A percentile compares a stretch with the other conserved stretches of the same genome.
Conservation (phyloP, 768 basidiomycete species). For the Panellus pusillus region DNA sequence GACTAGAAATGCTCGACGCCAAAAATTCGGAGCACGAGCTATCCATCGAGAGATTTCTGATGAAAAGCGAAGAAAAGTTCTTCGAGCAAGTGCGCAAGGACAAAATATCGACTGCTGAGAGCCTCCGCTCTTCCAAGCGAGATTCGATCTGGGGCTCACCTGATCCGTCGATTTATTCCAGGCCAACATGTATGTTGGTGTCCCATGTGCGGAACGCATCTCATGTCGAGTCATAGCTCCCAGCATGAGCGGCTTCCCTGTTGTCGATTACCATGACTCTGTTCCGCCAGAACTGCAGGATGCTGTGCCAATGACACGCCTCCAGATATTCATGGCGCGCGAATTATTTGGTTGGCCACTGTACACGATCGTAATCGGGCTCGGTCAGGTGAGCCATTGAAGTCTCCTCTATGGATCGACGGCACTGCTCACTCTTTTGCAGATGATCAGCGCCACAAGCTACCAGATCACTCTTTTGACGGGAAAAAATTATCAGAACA, state of each 20-base stretch:
- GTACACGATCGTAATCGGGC: constrained; percentile 85
- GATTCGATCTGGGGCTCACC: constrained; percentile 83
- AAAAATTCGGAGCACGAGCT: constrained; percentile 90
- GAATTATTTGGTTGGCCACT: constrained; percentile 86
- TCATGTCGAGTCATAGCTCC: no score
- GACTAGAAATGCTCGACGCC: constrained; percentile 71
- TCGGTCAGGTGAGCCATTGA: constrained; percentile 54
- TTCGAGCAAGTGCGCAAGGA: constrained; percentile 89
- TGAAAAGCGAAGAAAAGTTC: constrained; percentile 92
- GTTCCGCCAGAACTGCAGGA: constrained; percentile 42
- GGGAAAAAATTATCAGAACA: constrained; percentile 80
- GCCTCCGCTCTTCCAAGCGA: constrained; percentile 72
- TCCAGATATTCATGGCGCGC: constrained; percentile 83
- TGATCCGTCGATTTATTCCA: constrained; percentile 62
- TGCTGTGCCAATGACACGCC: constrained; percentile 74
- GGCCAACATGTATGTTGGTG: constrained; percentile 38
- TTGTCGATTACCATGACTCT: constrained; percentile 47
- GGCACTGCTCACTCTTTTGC: no score
- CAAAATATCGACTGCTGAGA: constrained; percentile 80
- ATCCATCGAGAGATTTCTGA: constrained; percentile 87
- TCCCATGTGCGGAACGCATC: no score
- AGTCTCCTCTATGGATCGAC: no score
- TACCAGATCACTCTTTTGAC: constrained; percentile 93
- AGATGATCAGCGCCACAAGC: constrained; percentile 84
- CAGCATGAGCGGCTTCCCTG: no score